Evolutionary conservation across 441 rosid species (phyloP), one percentile per base, ranked within the genome.

Genomic region (Euphorbia celastroides): DNA sequence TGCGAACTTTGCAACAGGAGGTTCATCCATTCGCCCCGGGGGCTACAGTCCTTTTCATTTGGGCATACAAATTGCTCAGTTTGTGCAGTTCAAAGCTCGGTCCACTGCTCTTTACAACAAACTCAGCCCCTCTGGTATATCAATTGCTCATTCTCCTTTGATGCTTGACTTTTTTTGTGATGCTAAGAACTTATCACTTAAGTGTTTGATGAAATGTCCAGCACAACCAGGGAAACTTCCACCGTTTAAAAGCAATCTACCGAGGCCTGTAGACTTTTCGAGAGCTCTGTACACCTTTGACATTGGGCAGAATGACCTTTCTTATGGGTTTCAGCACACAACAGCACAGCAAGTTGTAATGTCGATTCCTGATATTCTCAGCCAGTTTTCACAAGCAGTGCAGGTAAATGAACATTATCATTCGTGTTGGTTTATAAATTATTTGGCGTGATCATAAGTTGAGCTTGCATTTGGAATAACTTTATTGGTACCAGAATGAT

Each of bases 261-360:
- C 96, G 2, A 79, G 85, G 62, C 89, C 90, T n/a, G 75, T 31
- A 56, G 70, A 66, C 51, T 93, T 93, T 76, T 72, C 91, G 25
- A 78, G 73, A 76, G 88, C 90, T 57, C 77, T 90, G 25, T 87
- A 88, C 75, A 84, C 84, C 20, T 72, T 90, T 4, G 97, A 93
- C 75, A 84, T 88, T 0, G 98, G 96, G 25, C 97, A 90, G 60
- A 93, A 93, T 57, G 98, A 93, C 75, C 78, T 90, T 7, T 71
- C 77, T 11, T 73, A 54, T 0, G 83, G 75, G 11, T 60, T 84
- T 61, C 87, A 82, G 65, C 68, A 75, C 75, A 51, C 77, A 32
- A 76, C 79, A 0, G 78, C 60, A 62, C 78, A 80, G 67, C 80
- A 85, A 77, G 91, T 85, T 71, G 70, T 69, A 72, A 84, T 81